Percentiles rank a stretch among this genome's conserved stretches.
phyloP scores from a whole-genome alignment of 1,139 yeast genomes.

The Magnusiomyces starmeri region DNA sequence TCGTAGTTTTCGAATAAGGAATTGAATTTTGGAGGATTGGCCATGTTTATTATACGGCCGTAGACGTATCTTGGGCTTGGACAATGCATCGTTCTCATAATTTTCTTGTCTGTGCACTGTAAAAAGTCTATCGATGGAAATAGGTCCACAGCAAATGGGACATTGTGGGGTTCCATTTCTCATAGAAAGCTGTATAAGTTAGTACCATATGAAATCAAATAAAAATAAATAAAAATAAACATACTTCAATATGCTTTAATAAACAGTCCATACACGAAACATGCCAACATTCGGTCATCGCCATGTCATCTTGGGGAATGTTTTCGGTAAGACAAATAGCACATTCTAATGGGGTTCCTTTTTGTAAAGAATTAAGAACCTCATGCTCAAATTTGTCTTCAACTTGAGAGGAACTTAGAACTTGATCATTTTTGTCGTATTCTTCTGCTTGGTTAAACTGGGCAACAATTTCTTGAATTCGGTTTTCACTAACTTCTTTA shows the following conservation, averaged over 20 bases:
- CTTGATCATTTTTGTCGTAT: neutral
- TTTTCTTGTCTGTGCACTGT: conserved; percentile 21
- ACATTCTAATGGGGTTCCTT: neutral
- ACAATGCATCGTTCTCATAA: neutral
- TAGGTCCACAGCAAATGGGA: conserved; percentile 35
- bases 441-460: conserved; percentile 8
- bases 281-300: conserved; percentile 77
- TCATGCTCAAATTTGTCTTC: conserved; percentile 2
- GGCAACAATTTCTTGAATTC: conserved; percentile 10
- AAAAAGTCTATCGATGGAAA: conserved; percentile 26
- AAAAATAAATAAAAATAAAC: neutral
- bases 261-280: conserved; percentile 68
- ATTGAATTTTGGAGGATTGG: conserved; percentile 65
- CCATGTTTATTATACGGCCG: conserved; percentile 17
- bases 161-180: conserved; percentile 33
- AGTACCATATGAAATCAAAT: neutral
- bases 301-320: conserved; percentile 47
- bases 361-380: neutral
- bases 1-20: conserved; percentile 54
- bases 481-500: conserved; percentile 8
- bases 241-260: conserved; percentile 49
- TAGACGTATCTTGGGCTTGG: conserved; percentile 6
- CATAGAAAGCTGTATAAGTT: conserved; percentile 8
- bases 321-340: conserved; percentile 65
- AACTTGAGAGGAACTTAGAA: neutral